Base-by-base conservation (phyloP, 2,329 filamentous ascomycete species). In the Paecilomyces fulvus region DNA sequence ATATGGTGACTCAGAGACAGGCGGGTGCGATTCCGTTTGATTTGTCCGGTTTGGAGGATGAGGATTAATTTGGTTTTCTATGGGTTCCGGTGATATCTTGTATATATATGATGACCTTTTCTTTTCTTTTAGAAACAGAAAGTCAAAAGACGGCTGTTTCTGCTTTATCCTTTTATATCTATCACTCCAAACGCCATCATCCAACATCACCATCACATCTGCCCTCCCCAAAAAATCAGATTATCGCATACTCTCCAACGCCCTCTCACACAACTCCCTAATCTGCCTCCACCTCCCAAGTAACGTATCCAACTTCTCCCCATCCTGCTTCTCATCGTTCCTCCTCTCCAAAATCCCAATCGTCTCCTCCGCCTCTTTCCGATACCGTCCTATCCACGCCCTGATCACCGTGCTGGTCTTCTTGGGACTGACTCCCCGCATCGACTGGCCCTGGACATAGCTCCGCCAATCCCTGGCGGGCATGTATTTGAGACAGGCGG, bases 281-380 rank as follows among this genome's bases (percentile, higher is more conserved):
- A 77, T 75, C 59, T 76, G 74, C 56, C 52, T 62, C 74, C 74
- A 77, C 49, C 74, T 66, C 25, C 62, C 68, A 51, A 70, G 48
- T 55, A 75, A 52, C 54, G 61, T 60, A 31, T 64, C 60, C 53
- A 63, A 54, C 61, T 67, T 70, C 20, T 55, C 37, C 14, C 56
- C 52, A 48, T 57, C 48, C 30, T 48, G 31, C 56, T 37, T 31
- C 49, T 17, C 12, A 56, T 30, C 30, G 10, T 57, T 51, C 57
- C 62, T 54, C 21, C 62, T 53, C 23, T 61, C 59, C 60, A 73
- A 51, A 20, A 60, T 57, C 3, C 55, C 55, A 20, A 73, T 61
- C 7, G 63, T 63, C 49, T 59, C 59, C 9, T 68, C 61, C 28
- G 71, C 69, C 60, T 76, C 74, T 31, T 64, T 55, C 21, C 59